Conservation (phyloP, 495 filamentous ascomycete genomes). For the Recurvomyces mirabilis region DNA sequence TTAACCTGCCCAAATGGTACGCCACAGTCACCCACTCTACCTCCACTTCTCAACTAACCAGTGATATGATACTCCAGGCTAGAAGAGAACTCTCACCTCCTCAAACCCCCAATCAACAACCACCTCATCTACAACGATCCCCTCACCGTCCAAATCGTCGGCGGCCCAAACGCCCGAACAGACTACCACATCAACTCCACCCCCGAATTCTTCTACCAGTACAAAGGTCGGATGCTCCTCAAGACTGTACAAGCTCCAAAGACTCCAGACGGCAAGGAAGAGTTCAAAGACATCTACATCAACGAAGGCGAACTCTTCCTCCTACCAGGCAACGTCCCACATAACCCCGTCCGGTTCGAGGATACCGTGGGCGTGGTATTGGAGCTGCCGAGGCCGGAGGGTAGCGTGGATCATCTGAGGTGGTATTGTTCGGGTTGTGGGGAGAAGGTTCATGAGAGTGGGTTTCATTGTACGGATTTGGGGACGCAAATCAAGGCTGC, state of each 20-base stretch:
- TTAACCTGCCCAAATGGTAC: conserved; percentile 84
- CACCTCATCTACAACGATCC: conserved; percentile 83
- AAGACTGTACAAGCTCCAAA: conserved; percentile 61
- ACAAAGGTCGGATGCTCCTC: conserved; percentile 83
- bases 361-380: conserved; percentile 75
- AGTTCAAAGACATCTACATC: conserved; percentile 76
- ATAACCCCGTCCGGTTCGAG: conserved; percentile 61
- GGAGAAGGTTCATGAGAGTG: conserved; percentile 69
- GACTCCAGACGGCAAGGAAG: conserved; percentile 17
- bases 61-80: conserved; percentile 49
- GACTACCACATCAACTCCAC: conserved; percentile 99
- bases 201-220: conserved; percentile 96
- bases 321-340: conserved; percentile 77
- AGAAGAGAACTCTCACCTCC: conserved; percentile 78
- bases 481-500: conserved; percentile 96
- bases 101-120: conserved; percentile 94
- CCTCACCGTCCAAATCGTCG: conserved; percentile 84
- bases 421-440: conserved; percentile 79
- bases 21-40: conserved; percentile 1
- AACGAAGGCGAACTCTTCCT: conserved; percentile 91
- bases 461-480: conserved; percentile 81
- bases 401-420: conserved; percentile 62
- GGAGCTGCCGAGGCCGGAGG: conserved; percentile 68
- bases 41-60: no score
- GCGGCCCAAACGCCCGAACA: conserved; percentile 88